phyloP scores from a whole-genome alignment of 208 protist species.

The Crithidia thermophila region DNA sequence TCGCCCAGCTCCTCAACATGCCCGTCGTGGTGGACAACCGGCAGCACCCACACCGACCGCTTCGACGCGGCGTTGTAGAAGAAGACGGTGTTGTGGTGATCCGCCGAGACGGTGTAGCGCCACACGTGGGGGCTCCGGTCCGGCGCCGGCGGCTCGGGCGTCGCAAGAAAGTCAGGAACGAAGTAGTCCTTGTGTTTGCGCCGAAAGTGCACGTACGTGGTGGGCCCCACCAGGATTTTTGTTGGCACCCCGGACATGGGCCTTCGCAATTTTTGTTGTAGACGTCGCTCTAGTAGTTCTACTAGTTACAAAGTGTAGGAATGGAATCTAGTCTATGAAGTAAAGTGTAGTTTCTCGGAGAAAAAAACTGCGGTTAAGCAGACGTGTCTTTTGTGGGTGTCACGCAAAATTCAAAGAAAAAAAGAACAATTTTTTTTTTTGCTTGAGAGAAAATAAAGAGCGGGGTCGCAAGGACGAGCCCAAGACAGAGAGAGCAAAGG shows the following conservation, averaged over 20 bases:
- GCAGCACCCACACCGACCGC: slow-evolving; percentile 68
- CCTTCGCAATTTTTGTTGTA: background rate
- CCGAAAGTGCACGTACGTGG: slow-evolving; percentile 51
- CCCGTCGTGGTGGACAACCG: slow-evolving; percentile 37
- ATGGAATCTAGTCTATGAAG: background rate
- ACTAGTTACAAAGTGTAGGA: no score
- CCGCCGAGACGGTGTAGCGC: slow-evolving; percentile 55
- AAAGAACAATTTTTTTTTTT: background rate
- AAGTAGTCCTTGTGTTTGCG: slow-evolving; percentile 52
- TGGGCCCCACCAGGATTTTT: slow-evolving; percentile 54
- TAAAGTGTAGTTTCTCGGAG: background rate
- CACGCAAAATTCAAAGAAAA: background rate
- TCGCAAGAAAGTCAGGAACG: slow-evolving; percentile 37
- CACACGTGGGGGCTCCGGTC: slow-evolving; percentile 38
- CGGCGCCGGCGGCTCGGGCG: slow-evolving; percentile 15
- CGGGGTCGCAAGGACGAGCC: background rate
- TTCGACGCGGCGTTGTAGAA: slow-evolving; percentile 51
- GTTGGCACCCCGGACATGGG: slow-evolving; percentile 37
- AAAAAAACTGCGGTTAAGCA: background rate
- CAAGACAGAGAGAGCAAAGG: no score
- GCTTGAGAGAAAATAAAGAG: background rate
- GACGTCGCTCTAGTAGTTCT: no score
- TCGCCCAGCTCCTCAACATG: slow-evolving; percentile 25
- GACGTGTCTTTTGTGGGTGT: background rate
- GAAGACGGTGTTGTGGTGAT: slow-evolving; percentile 62